Evolutionary conservation across 306 rosid species (phyloP), one percentile per base, ranked within the genome.

Genomic region (Luffa acutangula): DNA sequence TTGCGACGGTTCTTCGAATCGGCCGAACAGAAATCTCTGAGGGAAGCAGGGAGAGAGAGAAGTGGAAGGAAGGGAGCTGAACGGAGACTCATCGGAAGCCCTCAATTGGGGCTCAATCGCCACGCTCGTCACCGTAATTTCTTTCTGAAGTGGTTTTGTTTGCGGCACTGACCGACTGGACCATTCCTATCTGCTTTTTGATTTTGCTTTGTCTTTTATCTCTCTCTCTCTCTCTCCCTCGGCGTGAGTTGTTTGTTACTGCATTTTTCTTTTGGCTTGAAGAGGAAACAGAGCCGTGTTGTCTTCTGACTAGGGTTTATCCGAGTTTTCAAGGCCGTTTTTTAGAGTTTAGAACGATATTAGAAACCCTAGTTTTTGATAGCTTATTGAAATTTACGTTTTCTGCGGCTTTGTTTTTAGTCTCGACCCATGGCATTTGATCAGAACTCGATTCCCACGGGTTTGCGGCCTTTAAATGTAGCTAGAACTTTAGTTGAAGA

Each of bases 351-450:
- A 80, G 83, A 45, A 52, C 36, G 20, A 74, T 31, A 21, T 42
- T 78, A 73, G 77, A 72, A 42, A 54, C 73, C 83, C 71, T 59
- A 41, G 73, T 53, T 25, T 48, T 66, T 17, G 3, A 31, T 6
- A 1, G 37, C n/a, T 3, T 33, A 1, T 62, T 33, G 7, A 5
- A 21, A 14, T 58, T 78, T 75, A 39, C 45, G 14, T 41, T 77
- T 54, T 31, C 4, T 7, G 62, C 8, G 57, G 17, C 7, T 25
- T 15, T 34, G 48, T 46, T 45, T 6, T 6, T 43, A 42, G 18
- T 78, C 33, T 78, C 59, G 49, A 59, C 76, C 78, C 69, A 92
- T 92, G 98, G 93, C 94, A 81, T 94, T 89, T 79, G 97, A 94
- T 85, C 96, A 88, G 39, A 89, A 87, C 58, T 86, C 93, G 13